A percentile compares a stretch with the other conserved stretches of the same genome.
phyloP scores from a whole-genome alignment of 805 yeast species.

The Wickerhamiella qilinensis region DNA sequence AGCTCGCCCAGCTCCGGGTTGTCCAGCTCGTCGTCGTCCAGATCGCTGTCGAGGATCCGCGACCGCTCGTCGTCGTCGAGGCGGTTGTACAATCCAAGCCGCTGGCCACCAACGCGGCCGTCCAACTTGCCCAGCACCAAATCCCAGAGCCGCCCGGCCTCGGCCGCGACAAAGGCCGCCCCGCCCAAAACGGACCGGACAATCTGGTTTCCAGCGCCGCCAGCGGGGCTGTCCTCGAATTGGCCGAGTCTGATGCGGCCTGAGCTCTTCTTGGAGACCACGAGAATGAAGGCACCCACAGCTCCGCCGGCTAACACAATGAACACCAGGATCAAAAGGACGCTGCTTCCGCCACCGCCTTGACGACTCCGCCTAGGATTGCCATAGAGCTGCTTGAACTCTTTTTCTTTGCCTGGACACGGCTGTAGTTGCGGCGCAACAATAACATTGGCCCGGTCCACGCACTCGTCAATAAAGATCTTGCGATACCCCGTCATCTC shows the following conservation, averaged over 20 bases:
- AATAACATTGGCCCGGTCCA: conserved; percentile 62
- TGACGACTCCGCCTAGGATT: conserved; percentile 37
- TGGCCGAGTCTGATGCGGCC: conserved; percentile 6
- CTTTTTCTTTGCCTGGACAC: conserved; percentile 75
- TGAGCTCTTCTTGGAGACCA: neutral
- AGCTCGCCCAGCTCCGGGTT: conserved; percentile 6
- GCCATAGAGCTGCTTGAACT: conserved; percentile 31
- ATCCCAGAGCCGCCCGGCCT: conserved; percentile 2
- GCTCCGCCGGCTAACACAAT: conserved; percentile 58
- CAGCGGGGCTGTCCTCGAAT: neutral
- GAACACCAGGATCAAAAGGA: conserved; percentile 42
- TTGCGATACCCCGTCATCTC: conserved; percentile 87
- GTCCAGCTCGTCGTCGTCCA: conserved; percentile 9
- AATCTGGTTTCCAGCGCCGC: neutral
- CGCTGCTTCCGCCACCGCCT: conserved; percentile 37
- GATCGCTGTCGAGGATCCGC: conserved; percentile 17
- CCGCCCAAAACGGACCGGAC: conserved; percentile 1
- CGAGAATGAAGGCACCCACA: conserved; percentile 21
- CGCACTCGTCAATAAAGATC: conserved; percentile 72
- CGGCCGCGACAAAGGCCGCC: conserved; percentile 2
- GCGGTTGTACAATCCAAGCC: conserved; percentile 19
- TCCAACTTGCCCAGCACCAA: conserved; percentile 2
- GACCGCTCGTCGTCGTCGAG: conserved; percentile 21
- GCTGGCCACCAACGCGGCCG: conserved; percentile 6
- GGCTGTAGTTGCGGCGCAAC: conserved; percentile 39